These are phyloP conservation scores for Ascochyta viciae-villosae DNA, from an alignment of 2,329 filamentous ascomycete species.

Conservation along the genomic window DNA sequence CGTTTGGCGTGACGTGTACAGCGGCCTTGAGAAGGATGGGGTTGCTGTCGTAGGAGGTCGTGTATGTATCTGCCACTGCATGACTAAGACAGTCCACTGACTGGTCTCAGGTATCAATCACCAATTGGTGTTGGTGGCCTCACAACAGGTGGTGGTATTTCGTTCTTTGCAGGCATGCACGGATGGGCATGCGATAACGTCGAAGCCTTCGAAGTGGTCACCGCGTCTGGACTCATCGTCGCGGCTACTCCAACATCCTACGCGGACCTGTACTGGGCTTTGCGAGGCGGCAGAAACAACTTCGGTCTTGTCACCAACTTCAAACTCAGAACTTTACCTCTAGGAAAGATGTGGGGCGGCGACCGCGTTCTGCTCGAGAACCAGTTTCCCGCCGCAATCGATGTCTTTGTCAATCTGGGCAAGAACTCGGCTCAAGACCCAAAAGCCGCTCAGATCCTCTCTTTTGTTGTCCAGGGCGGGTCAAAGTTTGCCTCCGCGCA, in stretches of 20 bases:
- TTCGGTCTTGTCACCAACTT: conserved; percentile 37
- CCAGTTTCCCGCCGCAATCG: conserved; percentile 21
- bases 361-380: conserved; percentile 25
- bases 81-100: conserved; percentile 17
- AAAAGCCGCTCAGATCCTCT: conserved; percentile 29
- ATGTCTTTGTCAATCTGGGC: conserved; percentile 27
- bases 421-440: conserved; percentile 23
- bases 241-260: conserved; percentile 14
- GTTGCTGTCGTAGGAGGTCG: conserved; percentile 38
- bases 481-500: conserved; percentile 30
- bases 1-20: conserved; percentile 34
- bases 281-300: conserved; percentile 40
- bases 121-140: conserved; percentile 43
- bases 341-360: conserved; percentile 40
- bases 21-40: conserved; percentile 29
- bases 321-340: conserved; percentile 22
- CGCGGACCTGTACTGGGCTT: conserved; percentile 38
- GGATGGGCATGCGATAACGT: conserved; percentile 30
- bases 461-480: conserved; percentile 27
- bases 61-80: not conserved
- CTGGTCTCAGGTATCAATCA: conserved; percentile 39
- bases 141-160: conserved; percentile 36
- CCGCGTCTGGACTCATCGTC: conserved; percentile 40
- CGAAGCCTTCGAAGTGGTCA: conserved; percentile 40
- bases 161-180: conserved; percentile 25